Evolutionary conservation across 495 filamentous ascomycete genomes (phyloP), one percentile per base, ranked within the genome.

Genomic region (Penicillium bovifimosum): DNA sequence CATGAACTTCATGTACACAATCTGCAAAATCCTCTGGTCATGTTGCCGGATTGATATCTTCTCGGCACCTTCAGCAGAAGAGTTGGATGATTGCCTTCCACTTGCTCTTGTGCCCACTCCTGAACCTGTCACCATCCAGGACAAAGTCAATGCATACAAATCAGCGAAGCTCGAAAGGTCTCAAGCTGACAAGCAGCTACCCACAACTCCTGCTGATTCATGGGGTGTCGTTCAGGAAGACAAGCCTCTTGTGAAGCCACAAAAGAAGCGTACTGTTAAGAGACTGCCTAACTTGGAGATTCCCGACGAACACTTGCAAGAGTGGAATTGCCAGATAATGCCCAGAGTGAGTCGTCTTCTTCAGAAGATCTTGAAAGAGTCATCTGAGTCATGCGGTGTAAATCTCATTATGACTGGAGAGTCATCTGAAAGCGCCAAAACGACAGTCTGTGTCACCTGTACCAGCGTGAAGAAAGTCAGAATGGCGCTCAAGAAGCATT

Each of bases 371-470:
- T 53, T 83, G 65, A 80, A 77, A 18, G 73, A 78, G 3, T 72
- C 76, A 1, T 68, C 68, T 1, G 87, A 91, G 60, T 89, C 86
- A 2, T 87, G 87, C 18, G 83, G 86, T 50, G 86, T 86, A 11
- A 84, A 80, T 18, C 75, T 90, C 11, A 86, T 87, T 64, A 87
- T 86, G 62, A 82, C 87, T 28, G 87, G 87, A 46, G 85, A 88
- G 42, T 78, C 79, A 0, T 65, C 78, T 2, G 79, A 86, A 43
- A 77, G 75, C 11, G 84, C 85, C 6, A 81, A 78, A 54, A 87
- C 86, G 6, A 90, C 87, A 0, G 84, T 90, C 2, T 79, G 86
- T n/a, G 84, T 91, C 11, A 80, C 86, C 13, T 91, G 87, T 57
- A 81, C 77, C 0, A 89, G 85, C 17, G 85, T 86, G 3, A 77